Base-by-base conservation (phyloP, 2,329 filamentous ascomycete genomes). In the Curvularia sp. region DNA sequence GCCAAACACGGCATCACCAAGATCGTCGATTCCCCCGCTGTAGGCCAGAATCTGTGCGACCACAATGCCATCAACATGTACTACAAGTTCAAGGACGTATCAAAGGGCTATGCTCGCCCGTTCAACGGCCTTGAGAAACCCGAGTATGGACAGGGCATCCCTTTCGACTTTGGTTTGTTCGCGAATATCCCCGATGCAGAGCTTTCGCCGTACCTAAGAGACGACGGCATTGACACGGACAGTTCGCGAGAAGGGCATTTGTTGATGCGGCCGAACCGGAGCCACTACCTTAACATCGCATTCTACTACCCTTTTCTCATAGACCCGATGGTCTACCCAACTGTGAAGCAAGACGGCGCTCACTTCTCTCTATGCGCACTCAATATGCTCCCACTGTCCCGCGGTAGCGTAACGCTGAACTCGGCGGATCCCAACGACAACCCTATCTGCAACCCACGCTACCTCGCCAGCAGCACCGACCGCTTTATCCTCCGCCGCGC, bases 21-120 rank as follows among this genome's bases (percentile, higher is more conserved):
- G 7, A 27, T 65, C 2, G 23, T 60, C 5, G 61, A 70, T 36
- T 49, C 53, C 2, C 59, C 70, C 4, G 60, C 52, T 1, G 70
- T 75, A 10, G 72, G 73, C n/a, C 61, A 70, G 48, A 69, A 69
- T 21, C 53, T 70, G 6, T 55, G 52, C 48, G 67, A 71, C 49
- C 67, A 71, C 53, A 38, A 36, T 2, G 53, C 55, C 15, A 41
- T 68, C 0, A 49, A 43, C 5, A 60, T 55, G 47, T 66, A 56
- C 53, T 66, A 49, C 53, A 66, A 66, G 47, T 50, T 70, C 23
- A 62, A 60, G 23, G 46, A 67, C 45, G 50, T 64, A 1, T 56
- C 53, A 4, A 56, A 54, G 28, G 63, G 59, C 69, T 75, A 15
- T 12, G 53, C 52, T 15, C 53, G 57, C 38, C 63, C 66, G 2